Percentiles rank a stretch among this genome's conserved stretches.
phyloP scores from a whole-genome alignment of 2,329 filamentous ascomycete genomes.

The Mollisia scopiformis region DNA sequence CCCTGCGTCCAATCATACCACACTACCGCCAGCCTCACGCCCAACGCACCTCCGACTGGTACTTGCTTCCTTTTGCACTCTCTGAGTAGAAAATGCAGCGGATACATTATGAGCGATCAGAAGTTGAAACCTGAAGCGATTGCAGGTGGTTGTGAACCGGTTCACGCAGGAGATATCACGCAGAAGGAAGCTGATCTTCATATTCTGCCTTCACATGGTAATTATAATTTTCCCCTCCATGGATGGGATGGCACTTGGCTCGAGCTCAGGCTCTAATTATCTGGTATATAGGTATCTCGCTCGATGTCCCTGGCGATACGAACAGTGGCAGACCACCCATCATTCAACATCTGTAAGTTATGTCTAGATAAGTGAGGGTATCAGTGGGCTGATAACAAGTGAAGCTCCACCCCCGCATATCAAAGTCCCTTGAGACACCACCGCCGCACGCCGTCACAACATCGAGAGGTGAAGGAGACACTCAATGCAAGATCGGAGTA shows the following conservation, averaged over 20 bases:
- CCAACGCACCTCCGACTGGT: conserved; percentile 3
- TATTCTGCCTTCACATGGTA: conserved; percentile 49
- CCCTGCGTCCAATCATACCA: neutral
- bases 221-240: conserved; percentile 31
- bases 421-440: conserved; percentile 68
- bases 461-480: conserved; percentile 78
- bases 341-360: conserved; percentile 35
- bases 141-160: conserved; percentile 10
- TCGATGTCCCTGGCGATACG: conserved; percentile 47
- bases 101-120: neutral
- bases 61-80: neutral
- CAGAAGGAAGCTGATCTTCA: conserved; percentile 37
- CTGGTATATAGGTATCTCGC: conserved; percentile 30
- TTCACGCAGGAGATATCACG: conserved; percentile 28
- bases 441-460: conserved; percentile 60
- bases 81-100: conserved; percentile 6
- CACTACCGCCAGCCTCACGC: conserved; percentile 13
- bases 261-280: conserved; percentile 8
- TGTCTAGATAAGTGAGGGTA: neutral
- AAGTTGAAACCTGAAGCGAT: conserved; percentile 3
- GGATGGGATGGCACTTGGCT: neutral
- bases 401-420: conserved; percentile 46
- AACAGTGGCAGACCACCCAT: conserved; percentile 42
- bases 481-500: conserved; percentile 88
- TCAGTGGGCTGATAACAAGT: conserved; percentile 15